Evolutionary conservation across 2,329 filamentous ascomycete genomes (phyloP).

Genomic region (Gremmenia infestans): DNA sequence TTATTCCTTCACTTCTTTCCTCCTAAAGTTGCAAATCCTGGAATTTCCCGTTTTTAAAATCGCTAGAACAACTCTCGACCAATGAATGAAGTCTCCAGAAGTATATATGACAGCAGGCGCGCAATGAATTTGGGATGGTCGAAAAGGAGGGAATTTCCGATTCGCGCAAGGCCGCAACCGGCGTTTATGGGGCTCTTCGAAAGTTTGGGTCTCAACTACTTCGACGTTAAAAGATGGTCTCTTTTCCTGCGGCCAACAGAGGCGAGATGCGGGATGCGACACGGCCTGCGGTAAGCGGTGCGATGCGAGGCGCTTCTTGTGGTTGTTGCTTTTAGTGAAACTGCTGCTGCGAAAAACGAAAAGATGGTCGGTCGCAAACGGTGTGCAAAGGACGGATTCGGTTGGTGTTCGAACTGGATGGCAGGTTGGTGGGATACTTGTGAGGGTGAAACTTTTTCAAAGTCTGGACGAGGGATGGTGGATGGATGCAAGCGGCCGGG

Average conservation of each 20-base stretch:
- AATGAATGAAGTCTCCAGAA: neutral
- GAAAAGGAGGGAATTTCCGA: neutral
- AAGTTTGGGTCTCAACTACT: slow-evolving; percentile 8
- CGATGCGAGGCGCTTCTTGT: slow-evolving; percentile 11
- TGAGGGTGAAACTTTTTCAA: neutral
- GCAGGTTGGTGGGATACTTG: neutral
- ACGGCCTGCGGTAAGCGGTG: slow-evolving; percentile 4
- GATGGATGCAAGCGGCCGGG: neutral
- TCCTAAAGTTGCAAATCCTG: neutral
- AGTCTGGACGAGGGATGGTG: neutral
- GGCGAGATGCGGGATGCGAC: slow-evolving; percentile 22
- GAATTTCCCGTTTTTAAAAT: neutral
- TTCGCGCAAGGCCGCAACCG: slow-evolving; percentile 3
- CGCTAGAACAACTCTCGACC: neutral
- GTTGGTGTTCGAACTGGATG: too few species aligned
- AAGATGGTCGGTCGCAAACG: too few species aligned
- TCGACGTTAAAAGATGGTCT: slow-evolving; percentile 9
- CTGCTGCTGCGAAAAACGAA: too few species aligned
- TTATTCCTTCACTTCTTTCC: neutral
- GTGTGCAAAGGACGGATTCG: too few species aligned
- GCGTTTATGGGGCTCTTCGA: slow-evolving; percentile 8
- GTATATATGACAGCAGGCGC: neutral
- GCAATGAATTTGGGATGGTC: neutral
- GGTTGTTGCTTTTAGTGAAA: neutral
- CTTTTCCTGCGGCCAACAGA: slow-evolving; percentile 23